These are phyloP conservation scores for Mitragyna speciosa DNA, from an alignment of 257 asterid genomes.

Conservation along the genomic window DNA sequence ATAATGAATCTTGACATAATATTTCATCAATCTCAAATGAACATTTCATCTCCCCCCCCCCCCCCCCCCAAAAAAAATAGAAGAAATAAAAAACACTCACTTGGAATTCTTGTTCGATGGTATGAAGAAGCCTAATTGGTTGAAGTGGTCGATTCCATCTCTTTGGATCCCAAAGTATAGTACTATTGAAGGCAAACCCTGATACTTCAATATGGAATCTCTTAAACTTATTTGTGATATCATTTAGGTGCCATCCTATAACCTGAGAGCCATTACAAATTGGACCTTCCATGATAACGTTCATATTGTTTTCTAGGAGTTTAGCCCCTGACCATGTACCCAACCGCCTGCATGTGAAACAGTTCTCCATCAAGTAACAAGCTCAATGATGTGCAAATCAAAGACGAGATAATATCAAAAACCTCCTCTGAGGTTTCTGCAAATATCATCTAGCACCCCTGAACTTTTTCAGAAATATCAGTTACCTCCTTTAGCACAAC, in stretches of 20 bases:
- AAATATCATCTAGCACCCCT: too few species aligned
- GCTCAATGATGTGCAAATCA: background rate
- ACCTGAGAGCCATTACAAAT: conserved; percentile 66
- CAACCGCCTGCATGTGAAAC: conserved; percentile 55
- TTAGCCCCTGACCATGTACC: conserved; percentile 72
- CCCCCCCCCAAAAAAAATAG: too few species aligned
- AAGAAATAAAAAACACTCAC: conserved; percentile 49
- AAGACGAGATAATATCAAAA: too few species aligned
- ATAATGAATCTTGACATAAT: too few species aligned
- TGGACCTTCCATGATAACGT: conserved; percentile 60
- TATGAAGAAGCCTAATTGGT: conserved; percentile 57
- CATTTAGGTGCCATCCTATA: conserved; percentile 66
- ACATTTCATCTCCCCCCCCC: too few species aligned
- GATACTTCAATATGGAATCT: conserved; percentile 65
- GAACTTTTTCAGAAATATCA: too few species aligned
- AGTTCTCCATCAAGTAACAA: conserved; percentile 2
- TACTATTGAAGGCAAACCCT: conserved; percentile 78
- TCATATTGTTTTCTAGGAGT: conserved; percentile 37
- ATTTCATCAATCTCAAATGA: background rate
- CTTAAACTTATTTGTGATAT: conserved; percentile 27
- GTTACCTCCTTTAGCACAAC: too few species aligned
- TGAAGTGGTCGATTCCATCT: conserved; percentile 66
- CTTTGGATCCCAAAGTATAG: conserved; percentile 71
- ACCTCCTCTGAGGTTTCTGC: too few species aligned
- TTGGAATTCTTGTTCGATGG: conserved; percentile 43